Percentiles rank a stretch among this genome's conserved stretches.
Conservation (phyloP, 2,329 filamentous ascomycete species). For the Cordyceps javanica region DNA sequence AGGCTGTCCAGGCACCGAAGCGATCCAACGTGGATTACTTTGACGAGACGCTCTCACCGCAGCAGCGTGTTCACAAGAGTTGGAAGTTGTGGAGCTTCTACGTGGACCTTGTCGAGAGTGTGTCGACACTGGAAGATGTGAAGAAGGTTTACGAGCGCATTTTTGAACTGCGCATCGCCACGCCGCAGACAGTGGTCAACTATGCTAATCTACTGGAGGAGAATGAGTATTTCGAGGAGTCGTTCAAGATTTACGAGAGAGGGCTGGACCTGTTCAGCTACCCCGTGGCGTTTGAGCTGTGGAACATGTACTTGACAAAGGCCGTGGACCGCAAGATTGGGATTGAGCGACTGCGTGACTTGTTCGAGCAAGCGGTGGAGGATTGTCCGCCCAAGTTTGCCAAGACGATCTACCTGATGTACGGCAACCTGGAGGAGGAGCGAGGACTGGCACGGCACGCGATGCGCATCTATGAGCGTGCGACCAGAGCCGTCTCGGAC, state of each 20-base stretch:
- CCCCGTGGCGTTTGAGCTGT: slow-evolving; percentile 94
- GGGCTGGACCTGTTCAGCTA: slow-evolving; percentile 98
- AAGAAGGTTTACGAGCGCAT: slow-evolving; percentile 94
- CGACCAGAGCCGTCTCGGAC: slow-evolving; percentile 88
- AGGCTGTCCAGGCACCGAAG: slow-evolving; percentile 94
- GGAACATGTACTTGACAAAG: slow-evolving; percentile 97
- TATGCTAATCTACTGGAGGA: slow-evolving; percentile 95
- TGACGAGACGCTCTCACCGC: slow-evolving; percentile 86
- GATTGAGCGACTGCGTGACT: slow-evolving; percentile 86
- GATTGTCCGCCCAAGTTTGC: slow-evolving; percentile 93
- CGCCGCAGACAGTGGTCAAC: slow-evolving; percentile 96
- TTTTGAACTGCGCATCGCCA: slow-evolving; percentile 95
- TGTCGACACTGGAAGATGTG: slow-evolving; percentile 84
- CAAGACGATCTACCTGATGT: slow-evolving; percentile 95
- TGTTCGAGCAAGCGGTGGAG: slow-evolving; percentile 96
- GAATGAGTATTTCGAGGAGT: slow-evolving; percentile 91
- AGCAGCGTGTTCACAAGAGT: slow-evolving; percentile 96
- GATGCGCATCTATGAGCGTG: slow-evolving; percentile 98
- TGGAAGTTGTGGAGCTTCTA: slow-evolving; percentile 99
- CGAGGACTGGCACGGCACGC: slow-evolving; percentile 89
- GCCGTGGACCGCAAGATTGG: slow-evolving; percentile 93
- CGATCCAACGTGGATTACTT: slow-evolving; percentile 99
- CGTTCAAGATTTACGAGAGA: slow-evolving; percentile 95
- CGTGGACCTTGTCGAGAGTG: slow-evolving; percentile 93
- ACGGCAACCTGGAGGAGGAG: slow-evolving; percentile 94